Base-by-base conservation (phyloP, 169 alveolate species). In the Plasmodium fragile region DNA sequence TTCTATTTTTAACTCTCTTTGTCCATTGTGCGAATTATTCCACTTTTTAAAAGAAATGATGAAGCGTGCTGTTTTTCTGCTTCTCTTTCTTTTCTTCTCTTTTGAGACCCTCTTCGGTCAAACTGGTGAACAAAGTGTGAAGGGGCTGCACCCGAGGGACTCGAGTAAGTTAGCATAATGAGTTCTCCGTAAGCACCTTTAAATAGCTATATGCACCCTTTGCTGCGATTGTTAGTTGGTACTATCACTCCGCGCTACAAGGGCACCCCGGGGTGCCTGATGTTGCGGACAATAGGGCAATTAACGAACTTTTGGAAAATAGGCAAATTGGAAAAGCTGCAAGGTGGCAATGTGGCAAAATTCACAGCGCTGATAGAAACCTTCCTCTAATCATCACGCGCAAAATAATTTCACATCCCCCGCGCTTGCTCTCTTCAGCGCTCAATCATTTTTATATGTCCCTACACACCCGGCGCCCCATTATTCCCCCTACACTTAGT, bases 201-300 rank as follows among this genome's bases (percentile, higher is more conserved):
- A 79, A 41, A 79, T 79, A 45, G 32, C 45, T 45, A 73, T 79
- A 1, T 39, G 16, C 34, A 28, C 30, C 32, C 52, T 25, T 25
- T 79, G n/a, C 18, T 79, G 34, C 32, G 65, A 39, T 79, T 41
- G 43, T 79, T 79, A 79, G 72, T 30, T 45, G 36, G 52, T 79
- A 79, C 71, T 65, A 65, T 25, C 10, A n/a, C 13, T 18, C n/a
- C 30, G 8, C 75, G 75, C 22, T 18, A 65, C 41, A 25, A 25
- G 41, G 30, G 75, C 36, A 65, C 0, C 32, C 18, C 41, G n/a
- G 34, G 75, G 75, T 65, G 41, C 22, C 55, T 75, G 16, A 2
- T 5, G 18, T 75, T 18, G 41, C 41, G 55, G 28, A 8, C 4
- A 36, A 1, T 75, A 36, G 8, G 49, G 55, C 28, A 39, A 10